Evolutionary conservation across 306 rosid species (phyloP).

Genomic region (Inga oerstediana): DNA sequence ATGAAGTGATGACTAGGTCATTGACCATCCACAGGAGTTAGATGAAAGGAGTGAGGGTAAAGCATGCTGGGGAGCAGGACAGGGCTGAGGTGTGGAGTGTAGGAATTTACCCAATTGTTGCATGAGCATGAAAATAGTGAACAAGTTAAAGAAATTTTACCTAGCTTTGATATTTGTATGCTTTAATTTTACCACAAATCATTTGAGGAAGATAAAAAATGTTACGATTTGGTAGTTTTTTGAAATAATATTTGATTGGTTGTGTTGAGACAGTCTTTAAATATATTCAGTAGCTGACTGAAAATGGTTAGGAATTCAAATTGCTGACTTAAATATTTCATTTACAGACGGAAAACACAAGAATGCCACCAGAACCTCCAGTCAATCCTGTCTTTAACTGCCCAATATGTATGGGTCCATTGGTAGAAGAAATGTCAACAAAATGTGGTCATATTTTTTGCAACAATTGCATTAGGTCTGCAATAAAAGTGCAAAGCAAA

Average conservation of each 20-base stretch:
- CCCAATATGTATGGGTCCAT: slow-evolving; percentile 12
- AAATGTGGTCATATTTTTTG: slow-evolving; percentile 21
- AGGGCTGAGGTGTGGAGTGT: not conserved
- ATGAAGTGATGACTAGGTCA: not conserved
- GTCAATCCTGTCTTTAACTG: slow-evolving; percentile 11
- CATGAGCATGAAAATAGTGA: not conserved
- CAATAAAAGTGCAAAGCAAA: slow-evolving; percentile 5
- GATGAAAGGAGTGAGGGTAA: not conserved
- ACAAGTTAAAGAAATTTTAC: not conserved
- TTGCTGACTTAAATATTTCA: not conserved
- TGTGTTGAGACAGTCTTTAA: not conserved
- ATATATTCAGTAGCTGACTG: not conserved
- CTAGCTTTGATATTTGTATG: not conserved
- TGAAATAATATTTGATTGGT: not conserved
- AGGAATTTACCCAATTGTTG: not conserved
- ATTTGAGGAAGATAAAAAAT: not conserved
- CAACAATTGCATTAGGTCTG: slow-evolving; percentile 17
- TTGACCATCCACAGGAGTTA: not conserved
- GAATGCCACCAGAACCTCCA: not conserved
- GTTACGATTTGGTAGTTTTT: not conserved
- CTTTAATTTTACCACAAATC: not conserved
- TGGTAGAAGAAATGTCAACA: slow-evolving; percentile 21
- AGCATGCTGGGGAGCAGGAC: not conserved
- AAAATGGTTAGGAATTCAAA: not conserved
- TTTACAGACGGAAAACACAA: not conserved